These are phyloP conservation scores for Colletotrichum destructivum DNA, from an alignment of 2,329 filamentous ascomycete genomes.

Conservation along the genomic window DNA sequence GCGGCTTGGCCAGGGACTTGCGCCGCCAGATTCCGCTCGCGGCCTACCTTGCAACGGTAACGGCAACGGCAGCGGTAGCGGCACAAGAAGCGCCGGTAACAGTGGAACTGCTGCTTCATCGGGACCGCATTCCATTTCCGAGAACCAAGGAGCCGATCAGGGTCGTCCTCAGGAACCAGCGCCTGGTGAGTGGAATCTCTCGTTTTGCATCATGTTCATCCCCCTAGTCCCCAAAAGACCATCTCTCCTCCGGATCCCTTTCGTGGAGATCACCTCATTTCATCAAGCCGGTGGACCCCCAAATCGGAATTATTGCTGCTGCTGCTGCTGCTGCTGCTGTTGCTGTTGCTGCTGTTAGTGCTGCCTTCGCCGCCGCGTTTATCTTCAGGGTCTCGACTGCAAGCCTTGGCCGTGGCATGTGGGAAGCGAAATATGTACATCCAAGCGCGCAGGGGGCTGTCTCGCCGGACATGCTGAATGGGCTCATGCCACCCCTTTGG, in stretches of 20 bases:
- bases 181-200: conserved; percentile 1
- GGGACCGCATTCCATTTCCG: conserved; percentile 18
- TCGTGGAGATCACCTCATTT: conserved; percentile 17
- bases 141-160: background rate
- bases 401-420: conserved; percentile 10
- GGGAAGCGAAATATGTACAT: conserved; percentile 27
- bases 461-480: conserved; percentile 13
- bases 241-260: background rate
- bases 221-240: background rate
- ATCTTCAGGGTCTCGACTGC: background rate
- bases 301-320: conserved; percentile 1
- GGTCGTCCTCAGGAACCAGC: background rate
- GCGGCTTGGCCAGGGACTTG: conserved; percentile 25
- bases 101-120: conserved; percentile 19
- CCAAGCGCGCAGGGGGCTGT: conserved; percentile 7
- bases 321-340: background rate
- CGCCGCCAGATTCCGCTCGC: conserved; percentile 26
- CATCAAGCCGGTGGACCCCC: conserved; percentile 12
- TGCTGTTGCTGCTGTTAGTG: background rate
- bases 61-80: conserved; percentile 6
- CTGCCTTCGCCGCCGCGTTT: background rate
- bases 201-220: background rate
- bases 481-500: conserved; percentile 28
- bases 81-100: conserved; percentile 9
- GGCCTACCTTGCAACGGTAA: conserved; percentile 26